Evolutionary conservation across 1,284 basidiomycete genomes (phyloP).

Genomic region (Kalmanozyma brasiliensis): DNA sequence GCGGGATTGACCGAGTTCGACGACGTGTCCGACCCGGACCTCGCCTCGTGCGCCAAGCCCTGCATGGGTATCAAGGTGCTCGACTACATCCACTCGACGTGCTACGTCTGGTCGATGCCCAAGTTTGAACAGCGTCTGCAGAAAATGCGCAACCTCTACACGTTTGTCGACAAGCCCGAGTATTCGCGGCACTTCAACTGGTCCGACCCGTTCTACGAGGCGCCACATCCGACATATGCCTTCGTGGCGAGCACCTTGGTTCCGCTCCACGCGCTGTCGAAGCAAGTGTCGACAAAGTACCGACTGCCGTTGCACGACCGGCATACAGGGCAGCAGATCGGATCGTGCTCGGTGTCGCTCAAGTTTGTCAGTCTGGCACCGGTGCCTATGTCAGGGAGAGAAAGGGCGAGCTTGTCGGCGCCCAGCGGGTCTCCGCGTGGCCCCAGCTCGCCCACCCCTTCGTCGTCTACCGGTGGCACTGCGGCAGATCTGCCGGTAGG

Average conservation of each 20-base stretch:
- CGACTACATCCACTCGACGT: constrained; percentile 50
- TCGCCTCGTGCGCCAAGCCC: constrained; percentile 70
- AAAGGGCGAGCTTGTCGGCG: constrained; percentile 20
- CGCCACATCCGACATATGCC: constrained; percentile 71
- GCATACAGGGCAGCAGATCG: constrained; percentile 41
- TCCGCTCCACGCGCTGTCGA: constrained; percentile 82
- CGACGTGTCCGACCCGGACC: constrained; percentile 70
- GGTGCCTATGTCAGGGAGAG: constrained; percentile 11
- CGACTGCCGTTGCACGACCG: constrained; percentile 45
- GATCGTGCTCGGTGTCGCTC: constrained; percentile 48
- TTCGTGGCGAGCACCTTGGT: constrained; percentile 87
- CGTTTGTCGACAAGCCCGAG: constrained; percentile 90
- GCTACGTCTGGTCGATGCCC: constrained; percentile 80
- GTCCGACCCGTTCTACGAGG: constrained; percentile 85
- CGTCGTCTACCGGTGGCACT: constrained; percentile 17
- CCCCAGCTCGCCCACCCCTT: constrained; percentile 32
- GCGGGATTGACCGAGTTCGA: constrained; percentile 89
- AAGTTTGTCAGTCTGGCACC: constrained; percentile 58
- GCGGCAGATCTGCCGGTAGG: constrained; percentile 38
- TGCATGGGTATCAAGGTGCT: constrained; percentile 89
- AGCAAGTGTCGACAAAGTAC: constrained; percentile 70
- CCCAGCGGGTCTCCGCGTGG: constrained; percentile 20
- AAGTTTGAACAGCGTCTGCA: constrained; percentile 87
- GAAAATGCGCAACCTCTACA: constrained; percentile 91
- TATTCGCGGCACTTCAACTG: constrained; percentile 82